Evolutionary conservation across 1,284 basidiomycete genomes (phyloP).

Genomic region (Naganishia sp.): DNA sequence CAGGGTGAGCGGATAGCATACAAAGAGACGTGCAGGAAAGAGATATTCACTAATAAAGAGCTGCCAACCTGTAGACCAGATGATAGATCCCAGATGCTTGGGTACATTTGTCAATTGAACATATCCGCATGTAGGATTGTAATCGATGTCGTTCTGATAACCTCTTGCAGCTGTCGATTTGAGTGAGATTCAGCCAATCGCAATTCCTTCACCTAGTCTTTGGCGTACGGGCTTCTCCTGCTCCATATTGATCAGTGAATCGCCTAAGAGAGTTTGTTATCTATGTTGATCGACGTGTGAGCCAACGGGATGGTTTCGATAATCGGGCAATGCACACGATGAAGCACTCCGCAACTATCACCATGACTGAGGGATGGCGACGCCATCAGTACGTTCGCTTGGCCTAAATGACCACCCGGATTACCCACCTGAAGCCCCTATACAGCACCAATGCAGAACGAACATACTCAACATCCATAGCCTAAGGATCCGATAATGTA

Average conservation of each 20-base stretch:
- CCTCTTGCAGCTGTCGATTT: slow-evolving; percentile 32
- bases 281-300: background rate
- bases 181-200: no score
- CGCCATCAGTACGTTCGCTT: background rate
- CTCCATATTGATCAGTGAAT: slow-evolving; percentile 22
- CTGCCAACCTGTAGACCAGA: slow-evolving; percentile 18
- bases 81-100: slow-evolving; percentile 33
- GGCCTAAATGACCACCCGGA: background rate
- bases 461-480: slow-evolving; percentile 4
- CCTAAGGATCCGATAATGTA: background rate
- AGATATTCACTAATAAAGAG: slow-evolving; percentile 5
- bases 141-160: slow-evolving; percentile 32
- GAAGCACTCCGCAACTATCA: slow-evolving; percentile 27
- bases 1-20: background rate
- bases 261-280: slow-evolving; percentile 22
- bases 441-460: slow-evolving; percentile 11
- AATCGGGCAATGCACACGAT: background rate
- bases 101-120: slow-evolving; percentile 40
- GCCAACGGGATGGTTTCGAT: background rate
- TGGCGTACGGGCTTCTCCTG: slow-evolving; percentile 3
- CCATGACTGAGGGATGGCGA: slow-evolving; percentile 8
- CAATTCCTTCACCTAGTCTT: no score
- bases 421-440: slow-evolving; percentile 12
- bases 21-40: slow-evolving; percentile 25
- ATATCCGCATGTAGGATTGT: slow-evolving; percentile 37